Evolutionary conservation across 371 early-diverging fungal genomes (phyloP), one percentile per base, ranked within the genome.

Genomic region (Dipsacomyces acuminosporus): DNA sequence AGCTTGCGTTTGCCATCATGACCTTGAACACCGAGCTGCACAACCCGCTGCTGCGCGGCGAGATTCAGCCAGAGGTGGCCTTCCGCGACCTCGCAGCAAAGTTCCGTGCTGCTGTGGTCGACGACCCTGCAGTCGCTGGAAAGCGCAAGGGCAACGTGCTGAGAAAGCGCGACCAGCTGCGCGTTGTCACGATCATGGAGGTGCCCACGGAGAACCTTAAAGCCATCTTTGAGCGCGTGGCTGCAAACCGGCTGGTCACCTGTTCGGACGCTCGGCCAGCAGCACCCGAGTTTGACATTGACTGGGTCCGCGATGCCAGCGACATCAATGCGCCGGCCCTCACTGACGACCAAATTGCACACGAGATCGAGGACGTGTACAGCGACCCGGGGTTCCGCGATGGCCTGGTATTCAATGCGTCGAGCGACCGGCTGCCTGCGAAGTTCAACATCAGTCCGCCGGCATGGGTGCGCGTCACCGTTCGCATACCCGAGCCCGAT

Each of bases 21-120:
- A 82, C 85, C 26, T 76, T 96, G 48, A 94, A 94, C 73, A 88
- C 93, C 9, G 90, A 90, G 53, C 64, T 86, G 14, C 90, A 93
- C 80, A 88, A 87, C 60, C 75, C 75, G 17, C 55, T 65, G 38
- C 49, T 71, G 30, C 64, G 59, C 42, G 30, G 47, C 42, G 71
- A 74, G 8, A 46, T 57, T 7, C 61, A 66, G 47, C 52, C 71
- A 18, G 76, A 74, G n/a, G 49, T 59, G 5, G 71, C 66, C 20
- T 74, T 55, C 47, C 66, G 62, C 34, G 72, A 67, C 21, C 62
- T 75, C 22, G 33, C 71, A 14, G 43, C 48, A 46, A 71, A 71
- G 51, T 75, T 75, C 56, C 61, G 59, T 25, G 60, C 71, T 5
- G 54, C 71, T 4, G 54, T 74, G 8, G 63, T 62, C 22, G 63